Conservation (phyloP, 2,329 filamentous ascomycete species). For the Aspergillus brasiliensis region DNA sequence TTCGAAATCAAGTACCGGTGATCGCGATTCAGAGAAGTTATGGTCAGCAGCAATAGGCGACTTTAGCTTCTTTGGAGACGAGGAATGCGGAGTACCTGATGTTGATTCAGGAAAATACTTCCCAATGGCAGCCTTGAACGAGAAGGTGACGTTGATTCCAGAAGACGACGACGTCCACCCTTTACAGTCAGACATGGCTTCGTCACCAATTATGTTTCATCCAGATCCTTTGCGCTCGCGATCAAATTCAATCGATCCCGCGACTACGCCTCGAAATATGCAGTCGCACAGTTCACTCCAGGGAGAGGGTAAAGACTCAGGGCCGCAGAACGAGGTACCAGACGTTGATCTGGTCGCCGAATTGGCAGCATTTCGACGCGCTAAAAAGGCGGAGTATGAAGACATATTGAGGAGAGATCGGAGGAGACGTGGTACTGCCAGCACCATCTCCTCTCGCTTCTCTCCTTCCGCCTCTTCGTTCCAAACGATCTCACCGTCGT, state of each 20-base stretch:
- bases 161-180: slow-evolving; percentile 30
- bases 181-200: slow-evolving; percentile 16
- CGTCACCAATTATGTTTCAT: slow-evolving; percentile 14
- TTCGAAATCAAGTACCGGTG: slow-evolving; percentile 60
- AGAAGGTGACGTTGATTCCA: slow-evolving; percentile 47
- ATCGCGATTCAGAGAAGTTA: slow-evolving; percentile 60
- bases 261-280: not conserved
- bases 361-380: slow-evolving; percentile 56
- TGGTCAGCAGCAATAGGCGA: slow-evolving; percentile 62
- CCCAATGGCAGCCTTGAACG: slow-evolving; percentile 46
- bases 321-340: slow-evolving; percentile 16
- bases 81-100: slow-evolving; percentile 55
- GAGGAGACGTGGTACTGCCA: slow-evolving; percentile 28
- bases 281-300: not conserved
- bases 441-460: slow-evolving; percentile 22
- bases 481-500: slow-evolving; percentile 17
- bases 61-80: slow-evolving; percentile 63
- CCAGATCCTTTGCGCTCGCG: slow-evolving; percentile 3
- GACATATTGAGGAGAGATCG: slow-evolving; percentile 30
- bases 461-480: slow-evolving; percentile 12
- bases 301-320: not conserved
- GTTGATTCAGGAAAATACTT: slow-evolving; percentile 48
- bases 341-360: slow-evolving; percentile 56
- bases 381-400: slow-evolving; percentile 55
- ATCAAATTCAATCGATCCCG: slow-evolving; percentile 1